Conservation (phyloP, 305 asterid species). For the Fraxinus ornus region DNA sequence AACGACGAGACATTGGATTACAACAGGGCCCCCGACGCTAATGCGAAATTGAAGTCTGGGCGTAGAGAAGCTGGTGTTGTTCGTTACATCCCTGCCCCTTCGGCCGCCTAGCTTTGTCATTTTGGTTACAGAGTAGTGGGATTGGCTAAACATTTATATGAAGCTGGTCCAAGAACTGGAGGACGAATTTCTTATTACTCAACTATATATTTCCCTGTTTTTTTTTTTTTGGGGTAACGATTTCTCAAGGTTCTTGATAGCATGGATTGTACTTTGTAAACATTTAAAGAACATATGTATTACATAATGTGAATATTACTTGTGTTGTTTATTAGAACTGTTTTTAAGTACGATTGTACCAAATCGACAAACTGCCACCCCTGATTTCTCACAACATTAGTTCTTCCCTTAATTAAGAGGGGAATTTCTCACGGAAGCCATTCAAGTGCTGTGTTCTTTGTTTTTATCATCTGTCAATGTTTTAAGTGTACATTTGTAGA, state of each 20-base stretch:
- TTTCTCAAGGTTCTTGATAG: neutral
- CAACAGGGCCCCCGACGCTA: neutral
- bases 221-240: neutral
- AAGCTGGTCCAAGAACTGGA: neutral
- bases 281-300: neutral
- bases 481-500: too few relatives aligned
- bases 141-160: neutral
- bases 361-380: too few relatives aligned
- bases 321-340: neutral
- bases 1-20: slow-evolving; percentile 23
- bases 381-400: too few relatives aligned
- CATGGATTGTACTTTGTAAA: neutral
- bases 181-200: neutral
- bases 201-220: neutral
- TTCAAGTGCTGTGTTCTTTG: too few relatives aligned
- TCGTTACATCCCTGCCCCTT: slow-evolving; percentile 24
- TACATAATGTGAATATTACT: neutral
- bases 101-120: slow-evolving; percentile 31
- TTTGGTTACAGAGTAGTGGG: neutral
- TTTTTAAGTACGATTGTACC: neutral
- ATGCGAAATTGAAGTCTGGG: neutral
- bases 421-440: too few relatives aligned
- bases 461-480: too few relatives aligned
- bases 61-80: slow-evolving; percentile 2
- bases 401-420: too few relatives aligned